phyloP scores from a whole-genome alignment of 2,329 filamentous ascomycete species.

The Claviceps citrina region DNA sequence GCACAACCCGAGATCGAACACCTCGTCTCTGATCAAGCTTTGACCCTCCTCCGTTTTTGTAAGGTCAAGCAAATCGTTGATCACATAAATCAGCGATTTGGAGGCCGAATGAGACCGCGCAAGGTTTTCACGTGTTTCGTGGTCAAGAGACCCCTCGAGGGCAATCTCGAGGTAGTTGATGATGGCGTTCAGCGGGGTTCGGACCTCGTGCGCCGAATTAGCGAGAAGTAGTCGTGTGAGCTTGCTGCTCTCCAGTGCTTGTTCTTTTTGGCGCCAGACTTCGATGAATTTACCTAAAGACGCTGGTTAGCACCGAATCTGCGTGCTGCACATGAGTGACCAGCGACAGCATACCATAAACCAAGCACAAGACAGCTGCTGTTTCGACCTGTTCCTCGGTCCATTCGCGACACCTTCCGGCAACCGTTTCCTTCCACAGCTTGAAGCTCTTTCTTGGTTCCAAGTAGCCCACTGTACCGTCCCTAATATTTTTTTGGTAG shows the following conservation, averaged over 20 bases:
- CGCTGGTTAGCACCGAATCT: conserved; percentile 3
- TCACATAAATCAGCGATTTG: conserved; percentile 84
- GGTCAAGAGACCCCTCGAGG: conserved; percentile 62
- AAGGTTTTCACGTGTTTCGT: conserved; percentile 72
- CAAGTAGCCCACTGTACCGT: conserved; percentile 57
- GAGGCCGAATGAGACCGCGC: conserved; percentile 78
- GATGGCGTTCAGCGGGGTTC: conserved; percentile 81
- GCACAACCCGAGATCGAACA: conserved; percentile 56
- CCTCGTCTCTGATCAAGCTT: conserved; percentile 62
- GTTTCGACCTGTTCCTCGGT: conserved; percentile 80
- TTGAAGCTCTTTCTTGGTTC: conserved; percentile 71
- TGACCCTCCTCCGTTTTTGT: conserved; percentile 79
- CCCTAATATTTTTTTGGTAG: conserved; percentile 60
- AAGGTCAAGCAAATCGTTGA: conserved; percentile 78
- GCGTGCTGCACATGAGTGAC: not conserved
- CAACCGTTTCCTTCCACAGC: conserved; percentile 64
- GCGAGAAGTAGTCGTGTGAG: conserved; percentile 65
- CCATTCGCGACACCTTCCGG: conserved; percentile 78
- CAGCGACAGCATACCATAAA: conserved; percentile 50
- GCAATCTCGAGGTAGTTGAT: conserved; percentile 92
- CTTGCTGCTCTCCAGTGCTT: conserved; percentile 65
- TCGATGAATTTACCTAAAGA: conserved; percentile 58
- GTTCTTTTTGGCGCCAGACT: conserved; percentile 84
- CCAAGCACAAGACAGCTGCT: conserved; percentile 70
- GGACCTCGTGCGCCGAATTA: conserved; percentile 83